Evolutionary conservation across 176 grass and related monocot species (phyloP), one percentile per base, ranked within the genome.

Genomic region (Areca catechu): DNA sequence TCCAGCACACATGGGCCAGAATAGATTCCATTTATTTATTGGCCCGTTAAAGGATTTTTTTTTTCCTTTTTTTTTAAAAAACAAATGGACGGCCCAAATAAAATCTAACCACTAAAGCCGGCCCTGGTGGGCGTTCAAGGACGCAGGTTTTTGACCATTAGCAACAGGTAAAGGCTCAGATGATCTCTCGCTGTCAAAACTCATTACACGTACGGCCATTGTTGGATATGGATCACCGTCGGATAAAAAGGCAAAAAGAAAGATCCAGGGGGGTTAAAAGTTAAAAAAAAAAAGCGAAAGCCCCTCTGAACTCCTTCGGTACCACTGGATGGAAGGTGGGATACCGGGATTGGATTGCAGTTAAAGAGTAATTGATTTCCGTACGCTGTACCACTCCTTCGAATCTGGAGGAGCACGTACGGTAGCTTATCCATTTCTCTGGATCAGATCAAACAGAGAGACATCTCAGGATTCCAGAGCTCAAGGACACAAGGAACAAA

Each of bases 121-220:
- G 20, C 20, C 5, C 5, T 19, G 7, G 51, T 20, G 51, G n/a
- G 9, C 18, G 51, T 19, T 54, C 7, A 17, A 17, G 20, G 10
- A 19, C 10, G 9, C 43, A 23, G 37, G 47, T 50, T 64, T 25
- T 64, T 49, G 9, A 64, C 15, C 12, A 19, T 15, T 14, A 15
- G 16, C 16, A 15, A 29, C 3, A 29, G 25, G 49, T 21, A 29
- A 29, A 29, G 27, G 27, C n/a, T 22, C 27, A n/a, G 16, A 55
- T 49, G 50, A 63, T 18, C 50, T 49, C 24, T 56, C 57, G 23
- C 59, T 73, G 58, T 73, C 59, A 73, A 73, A 73, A 9, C 34
- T 73, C 70, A 54, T 73, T 23, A 55, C 59, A 15, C 15, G 14
- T 59, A 70, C 55, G 55, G 22, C 9, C 12, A 1, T 9, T 4